Evolutionary conservation across 306 rosid genomes (phyloP).

Genomic region (Datisca glomerata): DNA sequence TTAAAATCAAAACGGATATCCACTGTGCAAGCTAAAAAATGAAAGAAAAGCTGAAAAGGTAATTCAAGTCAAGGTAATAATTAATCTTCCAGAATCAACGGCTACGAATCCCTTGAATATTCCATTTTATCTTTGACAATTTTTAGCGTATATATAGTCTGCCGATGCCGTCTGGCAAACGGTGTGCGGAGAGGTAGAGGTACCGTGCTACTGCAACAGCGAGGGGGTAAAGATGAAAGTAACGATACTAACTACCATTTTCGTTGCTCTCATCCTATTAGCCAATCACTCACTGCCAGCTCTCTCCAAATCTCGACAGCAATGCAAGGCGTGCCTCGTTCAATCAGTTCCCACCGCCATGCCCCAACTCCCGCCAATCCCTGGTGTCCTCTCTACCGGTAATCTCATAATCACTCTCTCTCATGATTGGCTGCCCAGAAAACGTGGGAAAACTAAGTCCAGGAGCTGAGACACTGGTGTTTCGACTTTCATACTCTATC

Average conservation of each 20-base stretch:
- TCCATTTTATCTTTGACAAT: no score
- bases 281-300: constrained; percentile 18
- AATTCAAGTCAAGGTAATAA: no score
- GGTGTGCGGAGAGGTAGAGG: no score
- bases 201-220: no score
- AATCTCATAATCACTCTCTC: background rate
- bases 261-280: constrained; percentile 12
- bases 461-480: background rate
- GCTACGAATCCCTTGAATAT: no score
- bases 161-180: no score
- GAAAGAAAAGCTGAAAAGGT: no score
- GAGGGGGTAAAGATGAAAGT: constrained; percentile 16
- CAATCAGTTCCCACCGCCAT: constrained; percentile 85
- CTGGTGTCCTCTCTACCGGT: constrained; percentile 73
- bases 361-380: constrained; percentile 54
- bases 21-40: no score
- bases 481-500: background rate
- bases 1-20: no score
- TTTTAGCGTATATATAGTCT: no score
- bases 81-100: no score
- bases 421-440: constrained; percentile 10
- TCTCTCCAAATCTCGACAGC: constrained; percentile 10
- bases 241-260: background rate
- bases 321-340: constrained; percentile 82
- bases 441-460: background rate